A percentile compares a stretch with the other conserved stretches of the same genome.
Conservation (phyloP, 2,329 filamentous ascomycete genomes). For the Beauveria varroae region DNA sequence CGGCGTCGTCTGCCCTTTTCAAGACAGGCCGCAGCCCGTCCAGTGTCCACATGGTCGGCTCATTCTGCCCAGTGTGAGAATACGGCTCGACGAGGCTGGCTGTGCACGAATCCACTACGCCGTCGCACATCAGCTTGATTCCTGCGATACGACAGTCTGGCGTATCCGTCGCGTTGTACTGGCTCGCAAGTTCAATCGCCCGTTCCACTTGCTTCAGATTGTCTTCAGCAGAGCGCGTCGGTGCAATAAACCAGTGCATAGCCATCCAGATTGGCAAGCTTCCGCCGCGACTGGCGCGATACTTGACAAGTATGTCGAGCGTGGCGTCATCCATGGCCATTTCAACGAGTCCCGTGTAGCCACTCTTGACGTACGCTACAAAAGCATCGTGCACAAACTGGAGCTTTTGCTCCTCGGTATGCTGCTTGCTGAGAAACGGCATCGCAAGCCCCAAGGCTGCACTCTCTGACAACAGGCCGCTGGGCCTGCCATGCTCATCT, state of each 20-base stretch:
- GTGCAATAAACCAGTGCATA: conserved; percentile 37
- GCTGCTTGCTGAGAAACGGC: conserved; percentile 31
- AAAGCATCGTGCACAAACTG: conserved; percentile 30
- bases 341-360: conserved; percentile 37
- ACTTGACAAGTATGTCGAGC: conserved; percentile 31
- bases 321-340: conserved; percentile 41
- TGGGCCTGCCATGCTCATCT: conserved; percentile 29
- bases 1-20: conserved; percentile 39
- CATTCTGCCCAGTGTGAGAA: conserved; percentile 33
- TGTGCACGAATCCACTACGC: conserved; percentile 56
- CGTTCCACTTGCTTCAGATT: conserved; percentile 30
- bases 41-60: conserved; percentile 45
- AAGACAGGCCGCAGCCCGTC: conserved; percentile 47
- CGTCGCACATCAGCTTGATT: conserved; percentile 57
- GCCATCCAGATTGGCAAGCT: conserved; percentile 29
- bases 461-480: conserved; percentile 34
- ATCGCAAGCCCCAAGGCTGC: conserved; percentile 33
- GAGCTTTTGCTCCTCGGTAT: conserved; percentile 30
- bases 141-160: conserved; percentile 44
- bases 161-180: conserved; percentile 27
- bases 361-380: conserved; percentile 29
- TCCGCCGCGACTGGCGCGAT: conserved; percentile 20
- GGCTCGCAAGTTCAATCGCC: conserved; percentile 27
- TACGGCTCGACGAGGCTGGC: conserved; percentile 52
- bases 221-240: conserved; percentile 23